A percentile compares a stretch with the other conserved stretches of the same genome.
These are phyloP conservation scores for Parathielavia hyrcaniae DNA, from an alignment of 495 filamentous ascomycete genomes.

Conservation along the genomic window DNA sequence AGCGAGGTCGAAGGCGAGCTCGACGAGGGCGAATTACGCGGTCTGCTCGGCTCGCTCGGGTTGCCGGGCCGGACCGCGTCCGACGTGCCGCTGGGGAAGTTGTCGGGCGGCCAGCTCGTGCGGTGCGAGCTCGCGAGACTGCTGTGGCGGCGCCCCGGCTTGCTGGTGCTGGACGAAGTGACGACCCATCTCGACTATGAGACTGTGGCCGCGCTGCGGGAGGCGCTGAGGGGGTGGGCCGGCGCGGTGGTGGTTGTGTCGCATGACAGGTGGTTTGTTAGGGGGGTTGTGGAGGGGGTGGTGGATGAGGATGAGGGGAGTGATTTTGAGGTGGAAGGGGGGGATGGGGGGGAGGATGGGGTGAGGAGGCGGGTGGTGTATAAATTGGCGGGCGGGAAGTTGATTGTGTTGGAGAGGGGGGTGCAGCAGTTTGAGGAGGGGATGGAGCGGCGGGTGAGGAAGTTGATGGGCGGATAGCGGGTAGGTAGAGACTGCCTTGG, in stretches of 20 bases:
- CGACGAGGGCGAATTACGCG: slow-evolving; percentile 57
- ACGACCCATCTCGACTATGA: slow-evolving; percentile 82
- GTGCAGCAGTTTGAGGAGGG: slow-evolving; percentile 59
- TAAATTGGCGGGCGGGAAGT: slow-evolving; percentile 50
- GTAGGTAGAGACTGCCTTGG: neutral
- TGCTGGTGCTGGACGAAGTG: slow-evolving; percentile 74
- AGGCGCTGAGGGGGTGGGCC: slow-evolving; percentile 57
- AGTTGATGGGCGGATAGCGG: slow-evolving; percentile 31
- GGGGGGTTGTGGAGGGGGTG: slow-evolving; percentile 61
- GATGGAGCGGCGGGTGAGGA: slow-evolving; percentile 54
- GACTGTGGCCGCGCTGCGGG: slow-evolving; percentile 62
- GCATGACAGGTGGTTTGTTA: slow-evolving; percentile 72
- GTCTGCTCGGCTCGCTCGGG: slow-evolving; percentile 57
- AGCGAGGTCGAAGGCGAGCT: slow-evolving; percentile 41
- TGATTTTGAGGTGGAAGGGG: slow-evolving; percentile 42
- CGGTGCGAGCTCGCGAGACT: slow-evolving; percentile 64
- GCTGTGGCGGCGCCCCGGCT: slow-evolving; percentile 60
- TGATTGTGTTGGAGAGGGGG: slow-evolving; percentile 52
- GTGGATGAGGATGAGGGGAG: slow-evolving; percentile 48
- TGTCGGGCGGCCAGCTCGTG: slow-evolving; percentile 77
- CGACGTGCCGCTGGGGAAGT: slow-evolving; percentile 59
- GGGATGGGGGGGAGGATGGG: slow-evolving; percentile 35
- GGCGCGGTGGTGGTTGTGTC: slow-evolving; percentile 68
- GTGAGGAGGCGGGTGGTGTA: slow-evolving; percentile 52
- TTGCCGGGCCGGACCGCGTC: slow-evolving; percentile 59